Evolutionary conservation across 2,329 filamentous ascomycete genomes (phyloP), one percentile per base, ranked within the genome.

Genomic region (Fusarium sp.): DNA sequence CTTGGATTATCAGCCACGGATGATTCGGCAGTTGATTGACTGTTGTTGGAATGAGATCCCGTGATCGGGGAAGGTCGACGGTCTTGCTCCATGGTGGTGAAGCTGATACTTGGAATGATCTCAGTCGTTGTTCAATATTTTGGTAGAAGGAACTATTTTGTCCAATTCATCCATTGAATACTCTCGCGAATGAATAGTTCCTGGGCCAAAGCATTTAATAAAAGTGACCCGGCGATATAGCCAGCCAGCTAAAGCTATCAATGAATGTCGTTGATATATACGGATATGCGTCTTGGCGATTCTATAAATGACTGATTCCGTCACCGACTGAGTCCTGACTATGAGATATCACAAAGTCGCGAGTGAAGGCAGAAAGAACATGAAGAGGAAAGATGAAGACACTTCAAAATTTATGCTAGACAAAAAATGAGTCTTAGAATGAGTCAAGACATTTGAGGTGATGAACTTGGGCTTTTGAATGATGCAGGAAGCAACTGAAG

Each of bases 1-100:
- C 63, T 58, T 71, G 65, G 64, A 29, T 61, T 49, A 47, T 58
- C 51, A 49, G 41, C 55, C 40, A 14, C 45, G 49, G 61, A 42
- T 57, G 49, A 54, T 18, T 54, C 60, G 57, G 61, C 40, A 46
- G 45, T 48, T 24, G 24, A 30, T 61, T 71, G 59, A 47, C 46
- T 58, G n/a, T 13, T 32, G 27, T 57, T 27, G 25, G 41, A 54
- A 44, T 24, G 42, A 32, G 60, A 52, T 24, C 25, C 53, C 44
- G 60, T 51, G 52, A 63, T 62, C 22, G 24, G 66, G 34, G 29
- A 25, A 44, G 54, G 61, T 57, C 47, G 61, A 46, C 46, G 42
- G 40, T 42, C 54, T 53, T 22, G 48, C 12, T 69, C 32, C 55
- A 65, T 69, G 13, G 27, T 63, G 49, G 45, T 47, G 41, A 44